Base-by-base conservation (phyloP, 2,329 filamentous ascomycete species). In the Talaromyces atroroseus region DNA sequence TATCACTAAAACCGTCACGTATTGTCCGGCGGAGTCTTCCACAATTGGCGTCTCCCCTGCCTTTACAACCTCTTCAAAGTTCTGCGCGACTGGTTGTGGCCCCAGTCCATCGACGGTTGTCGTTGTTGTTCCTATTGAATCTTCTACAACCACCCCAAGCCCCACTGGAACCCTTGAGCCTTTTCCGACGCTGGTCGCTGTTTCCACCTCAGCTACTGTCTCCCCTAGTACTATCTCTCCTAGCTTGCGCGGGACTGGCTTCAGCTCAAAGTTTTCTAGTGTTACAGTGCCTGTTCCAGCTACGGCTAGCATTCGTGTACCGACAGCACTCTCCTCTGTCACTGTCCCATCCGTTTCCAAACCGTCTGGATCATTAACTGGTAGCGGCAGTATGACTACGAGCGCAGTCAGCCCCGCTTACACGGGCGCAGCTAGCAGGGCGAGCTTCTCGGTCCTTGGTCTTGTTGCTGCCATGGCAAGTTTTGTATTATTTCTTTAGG, bases 11-110 rank as follows among this genome's bases (percentile, higher is more conserved):
- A 75, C 72, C 10, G 71, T 70, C 16, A 71, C 66, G 4, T 68
- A 70, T 52, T 74, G 69, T 59, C 69, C 71, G 3, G 68, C 64
- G 16, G 67, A 66, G 14, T 59, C 47, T 5, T 58, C 66, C 16
- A 63, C 68, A n/a, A 45, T 24, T 29, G 47, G 50, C 42, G 66
- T 67, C 4, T 61, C 67, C 12, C 66, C 69, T 5, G 72, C 68
- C 46, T 75, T 72, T 68, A 73, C 68, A 11, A 74, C 73, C 5
- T 74, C 68, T 12, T 69, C 74, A 29, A 73, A 73, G 5, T 66
- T 72, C 29, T 75, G 72, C 65, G 38, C 50, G 2, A 68, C 66
- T 6, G 64, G 68, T 12, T 75, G 74, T 58, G 72, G 68, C 11
- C 59, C 67, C 8, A 71, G 64, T 10, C 69, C 72, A 8, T 73